phyloP scores from a whole-genome alignment of 495 filamentous ascomycete genomes.

The Podospora bellae-mahoneyi region DNA sequence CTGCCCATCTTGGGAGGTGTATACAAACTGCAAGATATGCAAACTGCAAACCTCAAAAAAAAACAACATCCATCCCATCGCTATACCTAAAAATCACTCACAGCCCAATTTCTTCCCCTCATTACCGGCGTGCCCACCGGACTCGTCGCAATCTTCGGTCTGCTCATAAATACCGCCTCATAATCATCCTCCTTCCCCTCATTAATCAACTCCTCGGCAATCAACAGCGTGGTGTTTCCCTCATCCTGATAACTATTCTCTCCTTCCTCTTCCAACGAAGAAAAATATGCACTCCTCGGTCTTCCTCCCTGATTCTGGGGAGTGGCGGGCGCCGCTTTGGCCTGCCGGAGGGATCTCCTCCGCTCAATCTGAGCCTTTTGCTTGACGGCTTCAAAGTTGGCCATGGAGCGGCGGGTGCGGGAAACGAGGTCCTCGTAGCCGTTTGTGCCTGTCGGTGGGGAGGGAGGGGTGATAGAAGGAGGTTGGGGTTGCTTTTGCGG shows the following conservation, averaged over 20 bases:
- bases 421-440: slow-evolving; percentile 56
- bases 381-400: slow-evolving; percentile 50
- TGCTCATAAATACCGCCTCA: slow-evolving; percentile 78
- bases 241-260: slow-evolving; percentile 35
- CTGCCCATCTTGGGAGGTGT: no score
- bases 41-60: neutral
- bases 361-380: slow-evolving; percentile 56
- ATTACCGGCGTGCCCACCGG: slow-evolving; percentile 58
- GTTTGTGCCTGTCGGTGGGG: neutral
- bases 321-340: slow-evolving; percentile 30
- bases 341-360: slow-evolving; percentile 49
- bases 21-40: neutral
- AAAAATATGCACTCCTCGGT: slow-evolving; percentile 36
- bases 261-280: slow-evolving; percentile 38
- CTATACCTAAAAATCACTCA: slow-evolving; percentile 10
- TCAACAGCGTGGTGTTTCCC: slow-evolving; percentile 27
- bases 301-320: slow-evolving; percentile 20
- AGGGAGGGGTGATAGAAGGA: slow-evolving; percentile 24
- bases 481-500: slow-evolving; percentile 22
- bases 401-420: slow-evolving; percentile 82
- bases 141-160: slow-evolving; percentile 74
- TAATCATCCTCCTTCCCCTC: slow-evolving; percentile 74
- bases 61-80: neutral
- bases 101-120: slow-evolving; percentile 22
- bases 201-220: slow-evolving; percentile 32